phyloP scores from a whole-genome alignment of 345 rosid genomes.

The Zanthoxylum bungeanum region DNA sequence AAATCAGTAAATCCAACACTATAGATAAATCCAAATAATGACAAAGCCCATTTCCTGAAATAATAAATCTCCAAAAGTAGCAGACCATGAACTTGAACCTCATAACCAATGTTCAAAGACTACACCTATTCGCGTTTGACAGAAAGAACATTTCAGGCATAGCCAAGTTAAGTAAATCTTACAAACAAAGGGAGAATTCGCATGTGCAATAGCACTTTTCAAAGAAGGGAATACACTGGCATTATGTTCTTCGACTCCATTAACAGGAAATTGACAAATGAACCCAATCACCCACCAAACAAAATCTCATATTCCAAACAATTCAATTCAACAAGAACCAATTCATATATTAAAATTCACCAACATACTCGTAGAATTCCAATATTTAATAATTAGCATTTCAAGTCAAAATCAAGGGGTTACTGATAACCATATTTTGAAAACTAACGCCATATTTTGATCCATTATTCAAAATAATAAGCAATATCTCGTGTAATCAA shows the following conservation, averaged over 20 bases:
- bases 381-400: neutral
- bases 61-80: neutral
- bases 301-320: neutral
- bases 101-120: neutral
- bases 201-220: conserved; percentile 18
- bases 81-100: neutral
- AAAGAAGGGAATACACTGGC: conserved; percentile 4
- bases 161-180: conserved; percentile 23
- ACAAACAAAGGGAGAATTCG: neutral
- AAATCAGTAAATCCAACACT: neutral
- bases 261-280: neutral
- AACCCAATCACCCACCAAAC: neutral
- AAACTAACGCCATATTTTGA: neutral
- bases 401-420: neutral
- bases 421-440: neutral
- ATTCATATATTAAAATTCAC: neutral
- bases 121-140: no score
- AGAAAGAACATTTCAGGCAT: conserved; percentile 10
- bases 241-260: neutral
- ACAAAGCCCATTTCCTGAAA: neutral
- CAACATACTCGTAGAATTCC: neutral
- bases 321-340: neutral
- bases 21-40: neutral
- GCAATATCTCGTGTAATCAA: neutral
- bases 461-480: neutral